These are phyloP conservation scores for Sabuloglossum arenarium DNA, from an alignment of 495 filamentous ascomycete species.

Conservation along the genomic window DNA sequence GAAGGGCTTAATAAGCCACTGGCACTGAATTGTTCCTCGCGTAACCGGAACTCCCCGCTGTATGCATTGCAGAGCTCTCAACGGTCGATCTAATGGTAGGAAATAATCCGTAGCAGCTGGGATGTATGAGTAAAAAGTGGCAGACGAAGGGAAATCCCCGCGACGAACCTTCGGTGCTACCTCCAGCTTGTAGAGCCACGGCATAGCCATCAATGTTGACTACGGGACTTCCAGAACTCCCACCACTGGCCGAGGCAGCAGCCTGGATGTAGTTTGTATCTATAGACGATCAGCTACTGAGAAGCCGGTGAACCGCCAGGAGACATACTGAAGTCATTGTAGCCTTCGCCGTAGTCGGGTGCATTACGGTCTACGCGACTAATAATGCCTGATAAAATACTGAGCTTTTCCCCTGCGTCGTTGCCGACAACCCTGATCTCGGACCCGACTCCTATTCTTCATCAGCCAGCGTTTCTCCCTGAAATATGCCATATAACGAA, in stretches of 20 bases:
- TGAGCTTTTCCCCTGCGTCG: slow-evolving; percentile 95
- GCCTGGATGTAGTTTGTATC: slow-evolving; percentile 98
- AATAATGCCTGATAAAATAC: slow-evolving; percentile 94
- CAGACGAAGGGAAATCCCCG: not conserved
- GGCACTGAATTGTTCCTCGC: slow-evolving; percentile 90
- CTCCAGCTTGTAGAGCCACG: slow-evolving; percentile 85
- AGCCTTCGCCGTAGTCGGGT: slow-evolving; percentile 93
- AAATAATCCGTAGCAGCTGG: slow-evolving; percentile 91
- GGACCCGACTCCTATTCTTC: slow-evolving; percentile 39
- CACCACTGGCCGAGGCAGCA: slow-evolving; percentile 85
- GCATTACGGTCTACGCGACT: slow-evolving; percentile 90
- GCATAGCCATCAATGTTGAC: slow-evolving; percentile 89
- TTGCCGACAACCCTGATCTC: slow-evolving; percentile 97
- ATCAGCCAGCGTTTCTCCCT: not conserved
- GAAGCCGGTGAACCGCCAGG: not conserved
- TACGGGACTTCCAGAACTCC: slow-evolving; percentile 90
- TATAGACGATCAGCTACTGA: slow-evolving; percentile 1
- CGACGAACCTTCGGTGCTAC: slow-evolving; percentile 43
- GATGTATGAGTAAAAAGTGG: not conserved
- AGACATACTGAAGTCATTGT: slow-evolving; percentile 66
- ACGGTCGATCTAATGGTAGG: slow-evolving; percentile 73
- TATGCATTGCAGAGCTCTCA: slow-evolving; percentile 71
- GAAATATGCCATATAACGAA: slow-evolving; percentile 28
- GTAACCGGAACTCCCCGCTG: slow-evolving; percentile 50
- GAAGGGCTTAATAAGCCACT: slow-evolving; percentile 93